Percentiles rank a stretch among this genome's conserved stretches.
Evolutionary conservation across 805 yeast genomes (phyloP).

Genomic region (Cyberlindnera japonica): DNA sequence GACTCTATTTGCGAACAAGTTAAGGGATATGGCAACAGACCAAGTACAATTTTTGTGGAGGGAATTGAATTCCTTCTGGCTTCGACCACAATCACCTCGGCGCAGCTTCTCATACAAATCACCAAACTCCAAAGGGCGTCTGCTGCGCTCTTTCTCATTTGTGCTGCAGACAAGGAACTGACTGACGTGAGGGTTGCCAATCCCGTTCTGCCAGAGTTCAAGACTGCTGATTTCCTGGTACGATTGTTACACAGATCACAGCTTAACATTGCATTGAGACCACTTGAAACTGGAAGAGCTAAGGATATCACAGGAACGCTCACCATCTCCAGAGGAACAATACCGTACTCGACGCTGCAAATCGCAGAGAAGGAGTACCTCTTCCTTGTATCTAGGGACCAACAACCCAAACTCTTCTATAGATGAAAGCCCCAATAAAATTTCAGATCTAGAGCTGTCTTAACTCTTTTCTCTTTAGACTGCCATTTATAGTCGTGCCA

Average conservation of each 20-base stretch:
- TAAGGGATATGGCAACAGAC: neutral
- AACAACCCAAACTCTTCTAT: conserved; percentile 36
- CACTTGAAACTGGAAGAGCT: conserved; percentile 78
- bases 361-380: conserved; percentile 61
- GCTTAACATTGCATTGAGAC: conserved; percentile 53
- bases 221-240: conserved; percentile 44
- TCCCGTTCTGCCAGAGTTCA: conserved; percentile 33
- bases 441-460: too few relatives aligned
- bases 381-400: conserved; percentile 54
- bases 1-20: conserved; percentile 12
- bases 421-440: neutral
- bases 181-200: conserved; percentile 29
- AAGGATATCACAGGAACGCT: conserved; percentile 76
- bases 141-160: conserved; percentile 34
- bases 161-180: conserved; percentile 39
- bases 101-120: conserved; percentile 34
- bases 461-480: too few relatives aligned
- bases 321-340: conserved; percentile 50
- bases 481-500: neutral
- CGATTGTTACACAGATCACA: conserved; percentile 49
- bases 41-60: conserved; percentile 39
- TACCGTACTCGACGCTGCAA: conserved; percentile 18
- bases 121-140: conserved; percentile 33
- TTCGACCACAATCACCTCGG: conserved; percentile 37
- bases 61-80: conserved; percentile 44